Evolutionary conservation across 1,139 yeast species (phyloP).

Genomic region (Meyerozyma smithsonii): DNA sequence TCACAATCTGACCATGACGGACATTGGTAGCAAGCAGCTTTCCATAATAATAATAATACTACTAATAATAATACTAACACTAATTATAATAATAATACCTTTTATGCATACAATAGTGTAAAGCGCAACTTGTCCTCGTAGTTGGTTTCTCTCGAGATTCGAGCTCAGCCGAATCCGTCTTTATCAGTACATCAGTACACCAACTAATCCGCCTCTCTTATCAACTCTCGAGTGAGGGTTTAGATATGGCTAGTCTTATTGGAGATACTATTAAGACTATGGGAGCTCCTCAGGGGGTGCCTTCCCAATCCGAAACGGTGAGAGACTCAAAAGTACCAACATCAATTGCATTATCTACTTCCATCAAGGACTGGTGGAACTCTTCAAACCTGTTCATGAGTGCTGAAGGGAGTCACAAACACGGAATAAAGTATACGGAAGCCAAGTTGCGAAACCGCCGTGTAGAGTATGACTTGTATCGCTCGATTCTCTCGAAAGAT

Average conservation of each 20-base stretch:
- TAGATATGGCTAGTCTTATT: slow-evolving; percentile 8
- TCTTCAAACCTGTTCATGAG: slow-evolving; percentile 22
- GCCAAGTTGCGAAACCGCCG: slow-evolving; percentile 24
- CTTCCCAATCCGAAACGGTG: neutral
- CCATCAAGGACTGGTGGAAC: slow-evolving; percentile 40
- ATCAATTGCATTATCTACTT: slow-evolving; percentile 25
- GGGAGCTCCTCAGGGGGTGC: slow-evolving; percentile 9
- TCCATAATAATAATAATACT: too few relatives aligned
- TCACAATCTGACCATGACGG: too few relatives aligned
- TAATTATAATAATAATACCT: too few relatives aligned
- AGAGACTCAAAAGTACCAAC: slow-evolving; percentile 5
- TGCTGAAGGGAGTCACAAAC: slow-evolving; percentile 13
- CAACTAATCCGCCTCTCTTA: neutral
- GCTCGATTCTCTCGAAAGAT: slow-evolving; percentile 30
- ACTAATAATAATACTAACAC: too few relatives aligned
- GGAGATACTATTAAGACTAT: slow-evolving; percentile 11
- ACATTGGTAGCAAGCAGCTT: too few relatives aligned
- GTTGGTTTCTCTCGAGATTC: too few relatives aligned
- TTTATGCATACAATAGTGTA: too few relatives aligned
- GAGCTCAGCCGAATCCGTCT: neutral
- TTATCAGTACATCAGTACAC: neutral
- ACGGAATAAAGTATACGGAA: slow-evolving; percentile 9
- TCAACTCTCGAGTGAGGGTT: neutral
- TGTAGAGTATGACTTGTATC: slow-evolving; percentile 34
- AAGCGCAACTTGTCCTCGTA: too few relatives aligned